Conservation (phyloP, 495 filamentous ascomycete species). For the Platismatia glauca region DNA sequence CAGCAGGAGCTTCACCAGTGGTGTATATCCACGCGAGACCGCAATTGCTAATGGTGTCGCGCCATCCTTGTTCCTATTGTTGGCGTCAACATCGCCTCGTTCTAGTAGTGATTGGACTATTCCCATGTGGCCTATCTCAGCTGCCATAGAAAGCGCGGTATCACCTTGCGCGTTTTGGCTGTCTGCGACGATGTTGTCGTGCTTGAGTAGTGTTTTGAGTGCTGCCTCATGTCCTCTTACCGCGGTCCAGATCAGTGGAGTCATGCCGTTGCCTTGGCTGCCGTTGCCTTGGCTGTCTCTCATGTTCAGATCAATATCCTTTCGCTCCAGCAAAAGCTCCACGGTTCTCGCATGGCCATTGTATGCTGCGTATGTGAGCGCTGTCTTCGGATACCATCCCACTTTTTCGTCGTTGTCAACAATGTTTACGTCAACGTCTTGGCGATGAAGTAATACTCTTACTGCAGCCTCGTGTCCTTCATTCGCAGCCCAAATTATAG, state of each 20-base stretch:
- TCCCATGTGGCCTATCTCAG: not conserved
- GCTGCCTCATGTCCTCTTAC: not conserved
- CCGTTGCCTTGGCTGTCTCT: too few relatives aligned
- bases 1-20: too few relatives aligned
- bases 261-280: not conserved
- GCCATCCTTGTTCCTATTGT: too few relatives aligned
- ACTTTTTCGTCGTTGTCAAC: not conserved
- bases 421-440: not conserved
- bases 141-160: not conserved
- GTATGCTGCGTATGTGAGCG: not conserved
- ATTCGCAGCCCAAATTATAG: not conserved
- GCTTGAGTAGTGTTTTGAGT: not conserved
- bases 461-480: not conserved
- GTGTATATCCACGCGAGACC: too few relatives aligned
- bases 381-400: not conserved
- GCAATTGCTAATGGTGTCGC: too few relatives aligned
- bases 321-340: not conserved
- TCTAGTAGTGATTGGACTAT: not conserved
- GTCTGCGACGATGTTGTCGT: not conserved
- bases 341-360: not conserved
- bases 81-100: too few relatives aligned
- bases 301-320: not conserved
- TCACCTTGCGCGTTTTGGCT: not conserved
- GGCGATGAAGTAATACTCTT: not conserved
- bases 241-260: not conserved